A percentile compares a stretch with the other conserved stretches of the same genome.
These are phyloP conservation scores for Saccharomycopsis guyanensis DNA, from an alignment of 805 yeast genomes.

Conservation along the genomic window DNA sequence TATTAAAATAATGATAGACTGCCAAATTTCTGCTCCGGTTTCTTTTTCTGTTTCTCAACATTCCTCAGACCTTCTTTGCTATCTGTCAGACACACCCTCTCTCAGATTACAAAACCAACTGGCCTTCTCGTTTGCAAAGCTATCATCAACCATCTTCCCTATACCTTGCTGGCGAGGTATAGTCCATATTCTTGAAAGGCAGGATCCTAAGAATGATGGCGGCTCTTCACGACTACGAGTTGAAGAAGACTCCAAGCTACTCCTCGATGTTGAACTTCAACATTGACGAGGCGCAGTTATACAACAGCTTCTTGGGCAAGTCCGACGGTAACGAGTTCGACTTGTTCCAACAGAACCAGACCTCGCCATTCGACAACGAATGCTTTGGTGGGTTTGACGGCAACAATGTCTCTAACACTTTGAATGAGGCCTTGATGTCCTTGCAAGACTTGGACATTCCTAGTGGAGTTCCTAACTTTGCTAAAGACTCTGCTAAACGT, in stretches of 20 bases:
- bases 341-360: neutral
- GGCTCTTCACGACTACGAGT: neutral
- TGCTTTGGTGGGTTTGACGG: neutral
- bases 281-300: conserved; percentile 14
- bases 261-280: conserved; percentile 17
- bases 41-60: neutral
- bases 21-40: neutral
- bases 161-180: conserved; percentile 19
- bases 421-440: conserved; percentile 12
- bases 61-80: neutral
- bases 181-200: conserved; percentile 10
- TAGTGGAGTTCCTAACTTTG: conserved; percentile 22
- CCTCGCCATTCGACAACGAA: neutral
- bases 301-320: conserved; percentile 4
- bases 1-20: neutral
- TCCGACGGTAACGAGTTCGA: neutral
- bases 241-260: conserved; percentile 1
- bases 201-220: conserved; percentile 6
- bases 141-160: conserved; percentile 2
- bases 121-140: neutral
- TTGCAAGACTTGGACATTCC: conserved; percentile 26
- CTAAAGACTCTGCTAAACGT: conserved; percentile 22
- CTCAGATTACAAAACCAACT: too few species aligned
- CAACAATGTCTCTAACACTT: neutral
- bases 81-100: too few species aligned